Conservation (phyloP, 2,329 filamentous ascomycete species). For the Fusarium burgessii region DNA sequence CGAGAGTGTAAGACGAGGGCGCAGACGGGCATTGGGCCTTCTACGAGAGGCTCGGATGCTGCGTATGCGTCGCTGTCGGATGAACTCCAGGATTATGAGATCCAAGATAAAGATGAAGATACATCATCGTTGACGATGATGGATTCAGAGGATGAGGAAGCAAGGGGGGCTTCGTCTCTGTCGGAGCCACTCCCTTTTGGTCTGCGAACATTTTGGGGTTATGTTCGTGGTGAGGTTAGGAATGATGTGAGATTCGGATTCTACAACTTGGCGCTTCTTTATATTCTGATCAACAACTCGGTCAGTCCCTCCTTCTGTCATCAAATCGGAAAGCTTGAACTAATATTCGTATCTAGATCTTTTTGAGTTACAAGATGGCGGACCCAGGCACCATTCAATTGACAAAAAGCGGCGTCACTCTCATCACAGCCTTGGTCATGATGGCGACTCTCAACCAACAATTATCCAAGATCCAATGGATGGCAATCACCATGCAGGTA, state of each 20-base stretch:
- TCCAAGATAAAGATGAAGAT: neutral
- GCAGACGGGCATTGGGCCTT: neutral
- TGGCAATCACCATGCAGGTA: conserved; percentile 3
- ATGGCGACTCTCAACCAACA: neutral
- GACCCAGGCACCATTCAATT: neutral
- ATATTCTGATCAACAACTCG: conserved; percentile 2
- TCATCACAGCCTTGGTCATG: conserved; percentile 1
- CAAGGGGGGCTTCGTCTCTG: neutral
- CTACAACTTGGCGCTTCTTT: neutral
- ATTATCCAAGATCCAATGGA: conserved; percentile 2
- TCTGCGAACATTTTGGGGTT: neutral
- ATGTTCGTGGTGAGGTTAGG: neutral
- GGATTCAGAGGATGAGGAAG: neutral
- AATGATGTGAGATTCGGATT: neutral
- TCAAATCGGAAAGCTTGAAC: no score
- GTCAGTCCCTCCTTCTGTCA: neutral
- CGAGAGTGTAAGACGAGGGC: neutral
- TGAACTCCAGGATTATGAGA: neutral
- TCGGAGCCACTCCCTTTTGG: neutral
- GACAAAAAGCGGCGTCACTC: neutral
- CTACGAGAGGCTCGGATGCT: neutral
- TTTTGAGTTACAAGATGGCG: neutral
- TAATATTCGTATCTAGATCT: neutral
- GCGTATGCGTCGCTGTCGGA: neutral
- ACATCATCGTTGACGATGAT: neutral